phyloP scores from a whole-genome alignment of 768 basidiomycete species.

The Kwoniella heveanensis region DNA sequence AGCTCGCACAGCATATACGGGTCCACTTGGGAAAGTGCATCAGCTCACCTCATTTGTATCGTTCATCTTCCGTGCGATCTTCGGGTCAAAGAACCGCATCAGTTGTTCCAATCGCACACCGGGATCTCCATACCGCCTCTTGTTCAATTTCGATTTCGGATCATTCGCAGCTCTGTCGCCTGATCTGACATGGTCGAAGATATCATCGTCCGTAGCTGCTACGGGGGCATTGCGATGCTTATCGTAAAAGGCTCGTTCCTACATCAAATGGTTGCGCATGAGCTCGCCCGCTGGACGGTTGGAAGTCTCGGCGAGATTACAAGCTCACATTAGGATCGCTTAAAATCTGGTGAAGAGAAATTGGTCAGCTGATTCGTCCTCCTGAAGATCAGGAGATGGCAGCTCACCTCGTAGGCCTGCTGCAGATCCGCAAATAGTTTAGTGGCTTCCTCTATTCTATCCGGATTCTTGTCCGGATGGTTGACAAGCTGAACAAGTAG shows the following conservation, averaged over 20 bases:
- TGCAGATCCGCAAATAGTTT: conserved; percentile 83
- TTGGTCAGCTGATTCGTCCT: not conserved
- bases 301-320: not conserved
- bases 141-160: conserved; percentile 52
- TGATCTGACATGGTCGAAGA: conserved; percentile 80
- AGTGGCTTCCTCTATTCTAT: conserved; percentile 81
- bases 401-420: conserved; percentile 87
- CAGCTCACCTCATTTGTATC: conserved; percentile 59
- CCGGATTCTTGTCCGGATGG: conserved; percentile 67
- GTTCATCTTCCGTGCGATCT: conserved; percentile 49
- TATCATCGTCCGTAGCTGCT: conserved; percentile 80
- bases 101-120: conserved; percentile 81
- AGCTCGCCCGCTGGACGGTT: not conserved
- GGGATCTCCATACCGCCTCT: conserved; percentile 63
- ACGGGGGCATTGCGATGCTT: conserved; percentile 77
- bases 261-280: conserved; percentile 7
- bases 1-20: no score
- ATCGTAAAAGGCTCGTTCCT: conserved; percentile 99
- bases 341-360: conserved; percentile 64
- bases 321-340: conserved; percentile 86
- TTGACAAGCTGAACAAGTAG: conserved; percentile 43
- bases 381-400: not conserved
- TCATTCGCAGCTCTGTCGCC: conserved; percentile 63
- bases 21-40: no score
- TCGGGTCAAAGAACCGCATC: conserved; percentile 74